Conservation (phyloP, 768 basidiomycete genomes). For the Mycena maculata region DNA sequence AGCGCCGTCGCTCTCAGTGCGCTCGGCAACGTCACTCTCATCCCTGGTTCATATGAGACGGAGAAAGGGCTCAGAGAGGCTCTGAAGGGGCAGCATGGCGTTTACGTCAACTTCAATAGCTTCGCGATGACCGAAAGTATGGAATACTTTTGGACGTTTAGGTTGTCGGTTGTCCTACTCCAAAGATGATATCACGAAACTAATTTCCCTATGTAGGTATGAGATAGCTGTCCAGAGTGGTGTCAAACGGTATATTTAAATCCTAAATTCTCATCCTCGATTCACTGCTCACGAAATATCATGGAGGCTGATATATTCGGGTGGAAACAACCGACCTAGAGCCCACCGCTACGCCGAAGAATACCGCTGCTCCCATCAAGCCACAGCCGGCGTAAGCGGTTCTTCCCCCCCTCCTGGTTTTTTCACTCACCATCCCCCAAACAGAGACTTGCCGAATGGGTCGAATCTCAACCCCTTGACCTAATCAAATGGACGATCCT, state of each 20-base stretch:
- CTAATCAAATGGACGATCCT: constrained; percentile 6
- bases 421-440: not conserved
- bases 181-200: not conserved
- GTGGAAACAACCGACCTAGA: not conserved
- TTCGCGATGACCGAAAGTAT: constrained; percentile 7
- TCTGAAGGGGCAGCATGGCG: constrained; percentile 4
- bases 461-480: constrained; percentile 5
- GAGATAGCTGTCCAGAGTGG: constrained; percentile 6
- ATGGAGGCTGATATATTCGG: constrained; percentile 1
- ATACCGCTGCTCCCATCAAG: not conserved
- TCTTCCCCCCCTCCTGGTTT: not conserved
- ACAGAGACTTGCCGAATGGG: constrained; percentile 2
- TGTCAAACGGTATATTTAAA: constrained; percentile 9
- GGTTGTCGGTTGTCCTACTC: constrained; percentile 1
- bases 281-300: not conserved
- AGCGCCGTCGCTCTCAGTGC: not conserved
- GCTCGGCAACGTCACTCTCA: constrained; percentile 4
- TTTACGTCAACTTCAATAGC: constrained; percentile 10
- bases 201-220: not conserved
- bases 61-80: constrained; percentile 8
- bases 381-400: not conserved
- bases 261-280: not conserved
- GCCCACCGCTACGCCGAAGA: constrained; percentile 2
- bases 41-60: constrained; percentile 1
- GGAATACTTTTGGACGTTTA: constrained; percentile 10